Evolutionary conservation across 208 protist species (phyloP).

Genomic region (Crithidia expoeki): DNA sequence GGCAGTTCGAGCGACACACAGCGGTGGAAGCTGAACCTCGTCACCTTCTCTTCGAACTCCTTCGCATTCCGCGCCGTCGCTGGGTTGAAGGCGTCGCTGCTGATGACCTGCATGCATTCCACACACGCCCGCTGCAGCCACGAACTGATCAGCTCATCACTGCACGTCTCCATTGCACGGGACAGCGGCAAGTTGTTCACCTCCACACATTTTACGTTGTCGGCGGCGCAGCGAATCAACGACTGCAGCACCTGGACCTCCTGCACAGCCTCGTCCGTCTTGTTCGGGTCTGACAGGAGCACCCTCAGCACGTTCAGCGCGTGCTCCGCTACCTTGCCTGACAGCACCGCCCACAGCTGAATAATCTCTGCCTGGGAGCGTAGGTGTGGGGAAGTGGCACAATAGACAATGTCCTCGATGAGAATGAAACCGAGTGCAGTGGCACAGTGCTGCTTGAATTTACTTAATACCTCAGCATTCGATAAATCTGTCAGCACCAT

Average conservation of each 20-base stretch:
- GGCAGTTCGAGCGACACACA: slow-evolving; percentile 70
- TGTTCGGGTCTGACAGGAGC: slow-evolving; percentile 56
- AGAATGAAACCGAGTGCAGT: slow-evolving; percentile 84
- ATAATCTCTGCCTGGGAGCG: slow-evolving; percentile 81
- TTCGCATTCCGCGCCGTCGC: slow-evolving; percentile 42
- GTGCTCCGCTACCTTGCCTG: slow-evolving; percentile 51
- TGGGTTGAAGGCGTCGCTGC: slow-evolving; percentile 64
- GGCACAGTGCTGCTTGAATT: slow-evolving; percentile 66
- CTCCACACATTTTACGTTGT: slow-evolving; percentile 68
- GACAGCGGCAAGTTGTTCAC: slow-evolving; percentile 77
- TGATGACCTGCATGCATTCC: slow-evolving; percentile 64
- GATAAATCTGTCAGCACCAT: slow-evolving; percentile 37
- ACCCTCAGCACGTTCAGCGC: slow-evolving; percentile 47
- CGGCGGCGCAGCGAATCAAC: slow-evolving; percentile 62
- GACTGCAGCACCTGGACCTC: slow-evolving; percentile 65
- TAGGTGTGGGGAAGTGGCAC: slow-evolving; percentile 78
- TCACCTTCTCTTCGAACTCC: slow-evolving; percentile 67
- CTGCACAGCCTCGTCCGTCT: slow-evolving; percentile 63
- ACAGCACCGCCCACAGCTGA: slow-evolving; percentile 74
- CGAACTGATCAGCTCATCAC: slow-evolving; percentile 77
- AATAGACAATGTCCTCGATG: slow-evolving; percentile 84
- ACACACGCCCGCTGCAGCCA: slow-evolving; percentile 85
- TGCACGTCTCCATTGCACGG: slow-evolving; percentile 72
- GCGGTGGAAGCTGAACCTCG: slow-evolving; percentile 65
- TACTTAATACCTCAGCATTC: slow-evolving; percentile 43